Evolutionary conservation across 192 early-diverging fungal species (phyloP).

Genomic region (Pilaira anomala): DNA sequence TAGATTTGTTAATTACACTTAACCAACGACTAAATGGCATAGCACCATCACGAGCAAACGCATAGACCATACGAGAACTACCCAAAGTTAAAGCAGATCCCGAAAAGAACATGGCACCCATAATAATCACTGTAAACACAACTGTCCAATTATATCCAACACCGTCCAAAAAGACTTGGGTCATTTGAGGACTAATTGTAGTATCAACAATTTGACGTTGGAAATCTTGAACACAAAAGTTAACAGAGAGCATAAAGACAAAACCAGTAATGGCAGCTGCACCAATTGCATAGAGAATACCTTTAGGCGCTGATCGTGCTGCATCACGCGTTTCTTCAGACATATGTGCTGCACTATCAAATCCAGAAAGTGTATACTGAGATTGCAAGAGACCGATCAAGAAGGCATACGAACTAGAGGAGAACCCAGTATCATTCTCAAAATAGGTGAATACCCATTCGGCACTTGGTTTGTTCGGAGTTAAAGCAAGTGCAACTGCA

Average conservation of each 20-base stretch:
- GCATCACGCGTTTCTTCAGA: slow-evolving; percentile 54
- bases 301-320: slow-evolving; percentile 42
- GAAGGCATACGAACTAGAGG: slow-evolving; percentile 46
- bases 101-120: slow-evolving; percentile 54
- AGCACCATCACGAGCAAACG: slow-evolving; percentile 57
- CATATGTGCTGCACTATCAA: slow-evolving; percentile 47
- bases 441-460: slow-evolving; percentile 51
- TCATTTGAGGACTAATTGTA: slow-evolving; percentile 38
- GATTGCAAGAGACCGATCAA: slow-evolving; percentile 50
- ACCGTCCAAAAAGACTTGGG: slow-evolving; percentile 50
- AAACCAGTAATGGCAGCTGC: slow-evolving; percentile 43
- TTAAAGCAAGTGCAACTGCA: slow-evolving; percentile 41
- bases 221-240: slow-evolving; percentile 47
- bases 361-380: slow-evolving; percentile 58
- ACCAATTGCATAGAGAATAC: slow-evolving; percentile 48
- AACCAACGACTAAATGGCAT: slow-evolving; percentile 43
- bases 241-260: slow-evolving; percentile 49
- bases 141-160: slow-evolving; percentile 47
- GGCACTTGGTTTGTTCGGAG: slow-evolving; percentile 42
- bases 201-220: slow-evolving; percentile 43
- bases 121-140: slow-evolving; percentile 47
- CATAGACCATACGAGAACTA: slow-evolving; percentile 55
- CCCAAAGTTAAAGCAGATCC: slow-evolving; percentile 49
- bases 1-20: slow-evolving; percentile 37
- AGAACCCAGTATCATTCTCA: slow-evolving; percentile 54